Base-by-base conservation (phyloP, 257 asterid genomes). In the Agastache rugosa region DNA sequence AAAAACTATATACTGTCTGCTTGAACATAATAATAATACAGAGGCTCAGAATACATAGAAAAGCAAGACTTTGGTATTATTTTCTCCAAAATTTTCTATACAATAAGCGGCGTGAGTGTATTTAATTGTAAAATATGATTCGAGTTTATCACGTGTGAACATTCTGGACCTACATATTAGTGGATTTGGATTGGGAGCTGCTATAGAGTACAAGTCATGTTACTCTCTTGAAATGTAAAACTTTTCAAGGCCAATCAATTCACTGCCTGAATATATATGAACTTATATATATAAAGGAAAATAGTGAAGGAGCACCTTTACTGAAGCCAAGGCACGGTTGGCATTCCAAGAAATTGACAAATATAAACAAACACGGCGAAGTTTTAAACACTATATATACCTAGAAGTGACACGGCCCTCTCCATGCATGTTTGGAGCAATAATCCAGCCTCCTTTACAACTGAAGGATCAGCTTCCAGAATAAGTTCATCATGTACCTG, bases 401-500 rank as follows among this genome's bases (percentile, higher is more conserved):
- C 98, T 61, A 75, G 89, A 81, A 94, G 97, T 63, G 97, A 85
- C 29, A 81, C 88, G 27, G 95, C 97, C 74, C 63, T 83, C 89
- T 94, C 98, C 97, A 94, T 94, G 89, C 96, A 85, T 67, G 78
- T 82, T 77, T 39, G 87, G 70, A 91, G 93, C 85, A 93, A 76
- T 73, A 80, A 75, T 44, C 84, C 97, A 72, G 97, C 96, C 83
- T 93, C 97, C 86, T 85, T 94, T 59, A 86, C 86, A 63, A 91
- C 84, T 44, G 83, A 83, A 59, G 89, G 86, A 83, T 91, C 96
- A 63, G 93, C 90, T 83, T 94, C 97, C 83, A 93, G 73, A 61
- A 93, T 93, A 47, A 93, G 83, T 85, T 94, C 98, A 85, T 91
- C 98, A 65, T 94, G 98, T 67, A 91, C 97, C 98, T 94, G 65